A percentile compares a stretch with the other conserved stretches of the same genome.
Conservation (phyloP, 306 rosid genomes). For the Cicer judaicum region DNA sequence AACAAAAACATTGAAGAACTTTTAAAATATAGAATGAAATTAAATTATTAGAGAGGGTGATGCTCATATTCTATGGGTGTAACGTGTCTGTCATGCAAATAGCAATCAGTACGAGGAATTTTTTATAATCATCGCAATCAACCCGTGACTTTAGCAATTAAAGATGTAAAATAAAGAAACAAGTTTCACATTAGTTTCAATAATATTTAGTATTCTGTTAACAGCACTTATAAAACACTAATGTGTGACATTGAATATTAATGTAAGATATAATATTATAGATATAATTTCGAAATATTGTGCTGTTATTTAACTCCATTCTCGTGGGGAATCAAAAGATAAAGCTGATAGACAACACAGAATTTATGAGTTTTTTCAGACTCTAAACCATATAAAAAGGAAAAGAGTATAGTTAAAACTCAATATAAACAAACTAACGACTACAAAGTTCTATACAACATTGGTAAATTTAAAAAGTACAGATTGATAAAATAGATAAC, state of each 20-base stretch:
- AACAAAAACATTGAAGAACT: no score
- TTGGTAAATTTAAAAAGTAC: background rate
- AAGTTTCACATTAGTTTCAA: no score
- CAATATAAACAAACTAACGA: background rate
- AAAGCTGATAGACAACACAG: conserved; percentile 79
- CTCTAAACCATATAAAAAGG: conserved; percentile 38
- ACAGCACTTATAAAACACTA: no score
- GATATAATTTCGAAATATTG: conserved; percentile 34
- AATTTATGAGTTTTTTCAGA: conserved; percentile 64
- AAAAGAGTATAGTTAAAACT: conserved; percentile 62
- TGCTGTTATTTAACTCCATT: conserved; percentile 75
- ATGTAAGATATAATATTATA: no score
- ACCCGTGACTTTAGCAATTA: no score
- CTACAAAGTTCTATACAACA: background rate
- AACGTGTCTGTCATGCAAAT: conserved; percentile 13
- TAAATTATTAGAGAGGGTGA: background rate
- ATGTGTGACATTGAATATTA: no score
- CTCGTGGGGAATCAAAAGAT: conserved; percentile 51
- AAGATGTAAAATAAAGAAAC: no score
- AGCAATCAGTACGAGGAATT: conserved; percentile 23
- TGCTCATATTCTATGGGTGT: conserved; percentile 32
- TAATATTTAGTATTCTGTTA: no score
- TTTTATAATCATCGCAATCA: background rate
- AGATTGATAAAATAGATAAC: background rate
- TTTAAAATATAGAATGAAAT: no score